A percentile compares a stretch with the other conserved stretches of the same genome.
These are phyloP conservation scores for Taphrina sp. DNA, from an alignment of 1,139 yeast genomes.

Conservation along the genomic window DNA sequence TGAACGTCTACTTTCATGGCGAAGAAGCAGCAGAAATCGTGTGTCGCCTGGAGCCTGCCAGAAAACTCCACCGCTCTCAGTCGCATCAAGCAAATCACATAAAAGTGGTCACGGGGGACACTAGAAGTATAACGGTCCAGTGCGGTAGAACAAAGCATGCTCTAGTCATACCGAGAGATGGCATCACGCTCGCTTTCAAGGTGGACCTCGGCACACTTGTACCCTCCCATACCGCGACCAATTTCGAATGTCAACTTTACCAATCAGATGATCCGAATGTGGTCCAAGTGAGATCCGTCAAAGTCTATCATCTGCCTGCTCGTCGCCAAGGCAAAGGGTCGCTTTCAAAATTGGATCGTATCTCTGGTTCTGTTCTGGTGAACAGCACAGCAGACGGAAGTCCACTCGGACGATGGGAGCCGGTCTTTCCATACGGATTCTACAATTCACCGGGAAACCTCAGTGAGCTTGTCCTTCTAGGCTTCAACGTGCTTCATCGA, in stretches of 20 bases:
- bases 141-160: not conserved
- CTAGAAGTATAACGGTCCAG: not conserved
- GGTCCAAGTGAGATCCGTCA: not conserved
- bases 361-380: not conserved
- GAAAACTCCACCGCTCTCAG: too few relatives aligned
- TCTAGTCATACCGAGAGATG: not conserved
- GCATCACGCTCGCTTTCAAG: not conserved
- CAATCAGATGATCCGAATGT: not conserved
- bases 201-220: not conserved
- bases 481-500: conserved; percentile 1
- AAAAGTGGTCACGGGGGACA: not conserved
- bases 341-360: not conserved
- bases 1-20: conserved; percentile 8
- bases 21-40: not conserved
- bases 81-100: not conserved
- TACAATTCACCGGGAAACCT: not conserved
- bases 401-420: not conserved
- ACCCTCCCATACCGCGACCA: not conserved
- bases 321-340: not conserved
- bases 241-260: not conserved
- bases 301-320: conserved; percentile 1
- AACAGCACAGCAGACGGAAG: not conserved
- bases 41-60: not conserved
- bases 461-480: not conserved
- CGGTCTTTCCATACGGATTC: conserved; percentile 1